Evolutionary conservation across 2,329 filamentous ascomycete genomes (phyloP), one percentile per base, ranked within the genome.

Genomic region (Apiospora hydei): DNA sequence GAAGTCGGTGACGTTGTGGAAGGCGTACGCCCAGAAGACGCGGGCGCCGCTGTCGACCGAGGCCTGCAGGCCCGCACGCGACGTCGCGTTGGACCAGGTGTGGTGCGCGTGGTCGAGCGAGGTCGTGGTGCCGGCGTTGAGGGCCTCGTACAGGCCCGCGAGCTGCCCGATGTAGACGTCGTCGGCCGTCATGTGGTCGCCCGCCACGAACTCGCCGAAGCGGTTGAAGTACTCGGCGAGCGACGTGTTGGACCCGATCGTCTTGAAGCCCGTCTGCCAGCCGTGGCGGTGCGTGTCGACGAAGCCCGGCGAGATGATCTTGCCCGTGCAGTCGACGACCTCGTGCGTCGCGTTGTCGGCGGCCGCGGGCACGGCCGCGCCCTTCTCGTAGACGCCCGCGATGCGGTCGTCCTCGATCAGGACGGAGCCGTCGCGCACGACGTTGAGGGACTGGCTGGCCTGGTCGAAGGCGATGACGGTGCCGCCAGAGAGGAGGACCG

Each of bases 181-280:
- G 0, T 85, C 81, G 0, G 83, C 76, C 0, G 78, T 83, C 73
- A 83, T 84, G 7, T 80, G 73, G 4, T 74, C 73, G 0, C 76
- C 77, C 6, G 81, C 74, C 0, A 78, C 79, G 10, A 75, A 82
- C 66, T 82, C 80, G 46, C 82, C 80, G 71, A 83, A 86, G 11
- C 83, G 82, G 46, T 70, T 69, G 49, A 88, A 82, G 77, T 88
- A 89, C 66, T 87, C 82, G 6, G 83, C 78, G 21, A 89, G 77
- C 0, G 82, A 86, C 0, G 85, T 85, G 75, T 90, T 88, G 10
- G 87, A 85, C 0, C 74, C 85, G 1, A 90, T 75, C 0, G 88
- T 89, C 75, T 87, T 88, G 75, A 85, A 84, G 13, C 82, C 85
- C 0, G 88, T 89, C 75, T 90, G 87, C 88, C 88, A 89, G 0